Base-by-base conservation (phyloP, 768 basidiomycete genomes). In the Naganishia vishniacii region DNA sequence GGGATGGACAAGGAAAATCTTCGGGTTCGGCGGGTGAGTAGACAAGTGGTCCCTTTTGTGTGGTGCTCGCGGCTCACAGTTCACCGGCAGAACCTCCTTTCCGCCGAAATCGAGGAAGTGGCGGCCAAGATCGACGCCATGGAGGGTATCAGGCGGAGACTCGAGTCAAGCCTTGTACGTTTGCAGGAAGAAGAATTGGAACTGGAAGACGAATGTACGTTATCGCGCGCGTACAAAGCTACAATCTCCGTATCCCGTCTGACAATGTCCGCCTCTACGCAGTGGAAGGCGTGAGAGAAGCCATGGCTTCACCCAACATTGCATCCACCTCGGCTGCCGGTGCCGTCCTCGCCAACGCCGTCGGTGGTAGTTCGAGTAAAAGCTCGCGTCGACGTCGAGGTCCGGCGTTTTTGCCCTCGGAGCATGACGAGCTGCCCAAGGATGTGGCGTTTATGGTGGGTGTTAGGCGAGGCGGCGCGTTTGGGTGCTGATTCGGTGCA, bases 161-260 rank as follows among this genome's bases (percentile, higher is more conserved):
- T 98, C 26, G 89, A 92, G 72, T 81, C 85, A 45, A 87, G 90
- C 72, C 80, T 99, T 7, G 79, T 98, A 32, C 88, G 84, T 73
- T 75, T 97, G 48, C 89, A 93, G 63, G 94, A 99, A 74, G 94
- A 98, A 69, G 93, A 95, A 67, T 80, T 99, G 25, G 94, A 97
- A 72, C 80, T 99, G n/a, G 91, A 95, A 71, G 94, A 95, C 65
- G 94, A 99, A 79, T 77, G 91, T 93, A 71, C 71, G 89, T 82
- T 12, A 4, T 4, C 29, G 47, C 66, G 56, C 32, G 41, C 53
- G 9, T 26, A 13, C 45, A n/a, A n/a, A n/a, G n/a, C n/a, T n/a
- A n/a, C n/a, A n/a, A n/a, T n/a, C n/a, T n/a, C n/a, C n/a, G n/a
- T n/a, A n/a, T n/a, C n/a, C n/a, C n/a, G n/a, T n/a, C n/a, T n/a